phyloP scores from a whole-genome alignment of 768 basidiomycete species.

The Amanita pseudoporphyria region DNA sequence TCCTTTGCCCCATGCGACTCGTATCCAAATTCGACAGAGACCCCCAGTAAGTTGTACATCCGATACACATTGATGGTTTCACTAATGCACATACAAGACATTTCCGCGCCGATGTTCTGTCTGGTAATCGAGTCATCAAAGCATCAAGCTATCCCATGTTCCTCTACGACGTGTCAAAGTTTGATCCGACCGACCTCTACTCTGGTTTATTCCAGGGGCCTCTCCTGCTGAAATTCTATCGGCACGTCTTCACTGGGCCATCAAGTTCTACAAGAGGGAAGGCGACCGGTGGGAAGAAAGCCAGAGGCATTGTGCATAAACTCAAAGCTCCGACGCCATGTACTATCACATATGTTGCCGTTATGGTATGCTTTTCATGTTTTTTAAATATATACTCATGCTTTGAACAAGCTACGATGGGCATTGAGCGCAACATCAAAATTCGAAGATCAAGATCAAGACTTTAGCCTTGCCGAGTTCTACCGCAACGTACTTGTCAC shows the following conservation, averaged over 20 bases:
- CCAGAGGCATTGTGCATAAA: neutral
- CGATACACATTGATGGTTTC: neutral
- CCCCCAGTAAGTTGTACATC: neutral
- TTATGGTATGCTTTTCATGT: neutral
- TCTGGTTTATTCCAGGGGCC: constrained; percentile 3
- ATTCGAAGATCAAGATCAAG: neutral
- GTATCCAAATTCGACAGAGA: neutral
- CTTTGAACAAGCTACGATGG: neutral
- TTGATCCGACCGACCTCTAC: neutral
- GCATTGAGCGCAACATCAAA: constrained; percentile 1
- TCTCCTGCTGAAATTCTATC: neutral
- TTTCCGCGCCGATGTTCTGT: neutral
- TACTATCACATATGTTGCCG: constrained; percentile 2
- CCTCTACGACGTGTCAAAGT: neutral
- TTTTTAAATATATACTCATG: neutral
- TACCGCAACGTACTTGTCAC: neutral
- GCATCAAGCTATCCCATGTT: constrained; percentile 3
- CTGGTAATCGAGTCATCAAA: neutral
- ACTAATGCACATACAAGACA: neutral
- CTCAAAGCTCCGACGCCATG: constrained; percentile 2
- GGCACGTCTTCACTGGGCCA: neutral
- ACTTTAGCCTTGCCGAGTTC: too few species aligned
- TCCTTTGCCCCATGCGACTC: constrained; percentile 1
- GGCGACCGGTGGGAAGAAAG: neutral
- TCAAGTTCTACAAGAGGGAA: neutral